Evolutionary conservation across 2,329 filamentous ascomycete genomes (phyloP), one percentile per base, ranked within the genome.

Genomic region (Colletotrichum liaoningense): DNA sequence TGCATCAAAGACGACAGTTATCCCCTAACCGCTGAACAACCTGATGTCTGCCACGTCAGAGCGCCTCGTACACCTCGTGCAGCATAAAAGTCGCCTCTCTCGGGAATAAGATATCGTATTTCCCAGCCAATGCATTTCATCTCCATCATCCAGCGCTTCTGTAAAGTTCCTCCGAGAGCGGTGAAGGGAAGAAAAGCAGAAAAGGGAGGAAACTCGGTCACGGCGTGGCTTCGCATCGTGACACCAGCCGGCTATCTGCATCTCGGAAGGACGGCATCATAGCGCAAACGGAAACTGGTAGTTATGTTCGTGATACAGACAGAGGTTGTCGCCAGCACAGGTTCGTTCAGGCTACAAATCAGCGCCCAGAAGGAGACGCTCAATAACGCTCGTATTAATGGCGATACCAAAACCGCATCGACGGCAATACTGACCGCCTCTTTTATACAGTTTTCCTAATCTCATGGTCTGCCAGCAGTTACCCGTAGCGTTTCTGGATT

Each of bases 201-300:
- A 35, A 35, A 35, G 28, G 38, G 9, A 16, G 7, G 24, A n/a
- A 49, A 19, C 22, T 19, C 46, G 19, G n/a, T 11, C 19, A 28
- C 24, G 14, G 6, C 66, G 12, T 55, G 22, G 24, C 26, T 33
- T 35, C 35, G 54, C 54, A 11, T 46, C 7, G 66, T 49, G 26
- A 11, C 24, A 62, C 33, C 55, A 28, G 19, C 19, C 71, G 71
- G 71, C 42, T 35, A n/a, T 26, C 38, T 12, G 67, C 71, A 73
- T 57, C 28, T 30, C 56, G 42, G 60, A 55, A 65, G 14, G 38
- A 30, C 71, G 67, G 67, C 49, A 71, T 33, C 60, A 11, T 9
- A 56, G 46, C 67, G 28, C 65, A 66, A 71, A 66, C 46, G 22
- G 42, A 26, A 24, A 5, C 14, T 19, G 8, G 24, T 66, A 35